A percentile compares a stretch with the other conserved stretches of the same genome.
phyloP scores from a whole-genome alignment of 1,139 yeast species.

The Pichia sp. region DNA sequence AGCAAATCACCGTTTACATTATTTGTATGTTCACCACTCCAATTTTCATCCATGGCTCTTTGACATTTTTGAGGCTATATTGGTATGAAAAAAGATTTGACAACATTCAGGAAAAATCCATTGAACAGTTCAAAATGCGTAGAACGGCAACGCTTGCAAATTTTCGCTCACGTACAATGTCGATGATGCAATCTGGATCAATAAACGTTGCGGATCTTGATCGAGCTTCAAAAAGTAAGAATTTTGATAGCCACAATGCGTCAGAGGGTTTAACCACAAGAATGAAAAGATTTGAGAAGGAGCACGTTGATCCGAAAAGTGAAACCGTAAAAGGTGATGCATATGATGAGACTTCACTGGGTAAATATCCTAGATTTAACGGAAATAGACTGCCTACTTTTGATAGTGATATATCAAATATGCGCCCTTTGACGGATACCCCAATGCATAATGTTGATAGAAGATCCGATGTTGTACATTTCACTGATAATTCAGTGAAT shows the following conservation, averaged over 20 bases:
- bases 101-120: conserved; percentile 67
- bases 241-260: conserved; percentile 21
- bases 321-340: no score
- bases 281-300: conserved; percentile 12
- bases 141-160: conserved; percentile 69
- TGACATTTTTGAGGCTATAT: conserved; percentile 73
- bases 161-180: conserved; percentile 31
- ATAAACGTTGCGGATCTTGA: background rate
- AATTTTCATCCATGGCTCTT: conserved; percentile 74
- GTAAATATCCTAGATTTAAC: no score
- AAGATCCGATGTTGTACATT: no score
- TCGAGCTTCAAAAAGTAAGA: background rate
- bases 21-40: conserved; percentile 71
- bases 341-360: no score
- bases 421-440: no score
- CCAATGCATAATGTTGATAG: no score
- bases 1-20: conserved; percentile 62
- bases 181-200: conserved; percentile 14
- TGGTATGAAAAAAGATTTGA: conserved; percentile 89
- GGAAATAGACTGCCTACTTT: no score
- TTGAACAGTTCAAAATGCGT: conserved; percentile 69
- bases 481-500: background rate
- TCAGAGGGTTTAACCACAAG: conserved; percentile 21
- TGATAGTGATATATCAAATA: no score
- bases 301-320: background rate